Percentiles rank a stretch among this genome's conserved stretches.
Conservation (phyloP, 164 flowering plant genomes). For the Berberis vulgaris region DNA sequence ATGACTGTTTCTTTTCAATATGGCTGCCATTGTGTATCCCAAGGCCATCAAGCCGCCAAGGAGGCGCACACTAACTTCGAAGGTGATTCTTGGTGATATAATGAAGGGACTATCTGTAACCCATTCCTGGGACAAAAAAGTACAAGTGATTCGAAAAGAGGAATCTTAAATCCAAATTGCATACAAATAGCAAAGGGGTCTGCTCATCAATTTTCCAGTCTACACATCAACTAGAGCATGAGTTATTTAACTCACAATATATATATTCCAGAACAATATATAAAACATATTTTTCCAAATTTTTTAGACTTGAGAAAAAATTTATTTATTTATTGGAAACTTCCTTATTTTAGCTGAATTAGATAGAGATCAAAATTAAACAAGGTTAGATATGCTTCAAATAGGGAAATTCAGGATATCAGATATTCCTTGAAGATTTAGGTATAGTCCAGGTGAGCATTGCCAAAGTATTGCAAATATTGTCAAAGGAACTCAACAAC, state of each 20-base stretch:
- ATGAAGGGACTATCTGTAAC: conserved; percentile 87
- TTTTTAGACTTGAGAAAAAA: not conserved
- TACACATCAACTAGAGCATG: no score
- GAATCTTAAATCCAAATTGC: not conserved
- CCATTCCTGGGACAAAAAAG: conserved; percentile 73
- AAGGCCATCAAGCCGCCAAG: conserved; percentile 98
- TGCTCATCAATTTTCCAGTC: no score
- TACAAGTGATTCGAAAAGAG: not conserved
- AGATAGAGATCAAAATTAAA: not conserved
- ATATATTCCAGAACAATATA: not conserved
- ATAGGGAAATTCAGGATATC: no score
- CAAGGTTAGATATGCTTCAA: not conserved
- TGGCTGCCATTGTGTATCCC: conserved; percentile 95
- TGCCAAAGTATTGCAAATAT: no score
- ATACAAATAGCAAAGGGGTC: not conserved
- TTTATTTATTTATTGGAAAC: no score
- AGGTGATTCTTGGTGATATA: conserved; percentile 94
- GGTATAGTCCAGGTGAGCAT: no score
- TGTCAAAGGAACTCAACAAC: no score
- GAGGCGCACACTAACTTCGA: conserved; percentile 96
- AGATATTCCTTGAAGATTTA: no score
- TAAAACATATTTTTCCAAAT: not conserved
- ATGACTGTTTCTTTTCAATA: conserved; percentile 91
- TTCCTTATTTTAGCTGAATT: not conserved
- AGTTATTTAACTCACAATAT: not conserved